These are phyloP conservation scores for Cocos nucifera DNA, from an alignment of 176 grass and related monocot genomes.

Conservation along the genomic window DNA sequence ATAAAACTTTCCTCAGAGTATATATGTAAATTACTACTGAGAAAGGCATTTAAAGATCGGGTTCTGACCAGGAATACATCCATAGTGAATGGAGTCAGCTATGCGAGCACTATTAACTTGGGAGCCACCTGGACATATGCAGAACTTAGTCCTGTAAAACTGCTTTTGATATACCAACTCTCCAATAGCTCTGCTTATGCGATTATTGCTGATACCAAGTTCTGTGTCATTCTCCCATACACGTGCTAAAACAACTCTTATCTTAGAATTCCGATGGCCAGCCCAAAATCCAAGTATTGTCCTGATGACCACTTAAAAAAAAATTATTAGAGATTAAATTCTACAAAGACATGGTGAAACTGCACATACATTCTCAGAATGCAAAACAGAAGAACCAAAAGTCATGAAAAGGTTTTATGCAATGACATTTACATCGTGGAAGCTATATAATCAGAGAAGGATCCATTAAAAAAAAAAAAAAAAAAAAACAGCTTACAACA, in stretches of 20 bases:
- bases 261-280: conserved; percentile 83
- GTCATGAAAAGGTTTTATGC: no score
- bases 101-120: conserved; percentile 98
- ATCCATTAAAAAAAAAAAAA: no score
- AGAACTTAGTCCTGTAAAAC: conserved; percentile 94
- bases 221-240: conserved; percentile 96
- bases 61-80: conserved; percentile 82
- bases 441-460: no score
- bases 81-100: conserved; percentile 94
- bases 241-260: conserved; percentile 80
- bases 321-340: background rate
- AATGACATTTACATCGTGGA: no score
- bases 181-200: conserved; percentile 79
- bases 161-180: conserved; percentile 83
- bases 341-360: no score
- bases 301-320: conserved; percentile 14
- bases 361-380: no score
- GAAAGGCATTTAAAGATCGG: background rate
- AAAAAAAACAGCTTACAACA: no score
- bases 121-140: conserved; percentile 96
- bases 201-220: conserved; percentile 87
- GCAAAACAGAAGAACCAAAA: no score
- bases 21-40: background rate
- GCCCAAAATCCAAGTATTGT: conserved; percentile 76
- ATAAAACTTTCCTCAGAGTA: no score